These are phyloP conservation scores for Psilocybe sp. DNA, from an alignment of 768 basidiomycete species.

Conservation along the genomic window DNA sequence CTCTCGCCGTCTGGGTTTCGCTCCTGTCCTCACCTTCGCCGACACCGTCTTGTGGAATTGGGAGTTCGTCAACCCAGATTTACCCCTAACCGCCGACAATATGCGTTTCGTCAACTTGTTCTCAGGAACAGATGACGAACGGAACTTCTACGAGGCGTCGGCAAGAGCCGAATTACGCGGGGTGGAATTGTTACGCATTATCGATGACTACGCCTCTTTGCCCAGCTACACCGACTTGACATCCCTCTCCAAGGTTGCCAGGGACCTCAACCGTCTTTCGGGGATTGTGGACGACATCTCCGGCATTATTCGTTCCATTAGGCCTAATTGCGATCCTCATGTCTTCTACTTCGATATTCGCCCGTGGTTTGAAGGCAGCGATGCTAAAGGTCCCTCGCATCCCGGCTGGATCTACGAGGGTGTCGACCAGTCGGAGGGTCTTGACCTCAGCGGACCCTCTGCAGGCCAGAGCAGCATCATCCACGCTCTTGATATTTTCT, in stretches of 20 bases:
- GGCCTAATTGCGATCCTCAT: conserved; percentile 74
- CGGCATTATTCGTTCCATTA: conserved; percentile 65
- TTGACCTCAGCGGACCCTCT: conserved; percentile 83
- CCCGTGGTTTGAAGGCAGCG: conserved; percentile 91
- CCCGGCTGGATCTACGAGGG: conserved; percentile 80
- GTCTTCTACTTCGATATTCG: conserved; percentile 88
- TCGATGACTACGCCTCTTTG: conserved; percentile 82
- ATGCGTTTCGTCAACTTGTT: conserved; percentile 72
- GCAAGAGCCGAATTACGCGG: conserved; percentile 85
- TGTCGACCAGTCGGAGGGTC: conserved; percentile 50
- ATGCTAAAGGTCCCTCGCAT: conserved; percentile 47
- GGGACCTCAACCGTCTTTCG: conserved; percentile 68
- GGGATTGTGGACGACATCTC: conserved; percentile 72
- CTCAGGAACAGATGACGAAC: conserved; percentile 83
- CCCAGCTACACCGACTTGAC: conserved; percentile 64
- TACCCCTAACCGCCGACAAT: conserved; percentile 68
- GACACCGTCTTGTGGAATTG: conserved; percentile 97
- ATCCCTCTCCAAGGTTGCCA: conserved; percentile 64
- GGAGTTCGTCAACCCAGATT: conserved; percentile 53
- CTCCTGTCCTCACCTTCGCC: conserved; percentile 92
- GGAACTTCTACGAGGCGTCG: conserved; percentile 82
- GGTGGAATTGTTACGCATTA: conserved; percentile 80
- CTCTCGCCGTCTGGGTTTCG: conserved; percentile 76
- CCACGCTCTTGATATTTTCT: conserved; percentile 81
- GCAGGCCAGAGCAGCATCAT: conserved; percentile 94